A percentile compares a stretch with the other conserved stretches of the same genome.
phyloP scores from a whole-genome alignment of 1,284 basidiomycete species.

The Golubevia pallescens region DNA sequence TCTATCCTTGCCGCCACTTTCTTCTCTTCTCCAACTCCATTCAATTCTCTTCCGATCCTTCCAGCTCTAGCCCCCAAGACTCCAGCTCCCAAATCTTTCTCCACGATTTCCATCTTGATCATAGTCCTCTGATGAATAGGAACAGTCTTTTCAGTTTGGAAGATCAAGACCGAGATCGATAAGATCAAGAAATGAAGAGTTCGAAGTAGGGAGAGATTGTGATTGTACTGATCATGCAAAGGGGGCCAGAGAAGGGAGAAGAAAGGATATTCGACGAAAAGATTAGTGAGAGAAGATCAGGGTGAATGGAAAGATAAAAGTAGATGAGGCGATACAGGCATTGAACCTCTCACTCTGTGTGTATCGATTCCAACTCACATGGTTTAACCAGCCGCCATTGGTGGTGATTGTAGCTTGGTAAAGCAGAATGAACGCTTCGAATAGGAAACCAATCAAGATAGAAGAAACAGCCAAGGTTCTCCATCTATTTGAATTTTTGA shows the following conservation, averaged over 20 bases:
- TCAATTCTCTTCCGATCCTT: not conserved
- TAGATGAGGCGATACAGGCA: too few relatives aligned
- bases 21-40: slow-evolving; percentile 2
- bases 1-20: not conserved
- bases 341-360: too few relatives aligned
- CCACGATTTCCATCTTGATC: not conserved
- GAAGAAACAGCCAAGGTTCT: too few relatives aligned
- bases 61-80: not conserved
- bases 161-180: not conserved
- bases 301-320: too few relatives aligned
- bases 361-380: too few relatives aligned
- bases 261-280: not conserved
- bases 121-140: not conserved
- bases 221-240: not conserved
- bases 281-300: too few relatives aligned
- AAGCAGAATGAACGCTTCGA: too few relatives aligned
- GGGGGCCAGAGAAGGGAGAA: not conserved
- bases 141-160: not conserved
- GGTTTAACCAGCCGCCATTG: too few relatives aligned
- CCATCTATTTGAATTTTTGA: too few relatives aligned
- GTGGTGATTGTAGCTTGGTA: too few relatives aligned
- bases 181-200: not conserved
- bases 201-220: not conserved
- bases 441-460: too few relatives aligned
- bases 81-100: not conserved